These are phyloP conservation scores for Lactarius evosmus DNA, from an alignment of 768 basidiomycete species.

Conservation along the genomic window DNA sequence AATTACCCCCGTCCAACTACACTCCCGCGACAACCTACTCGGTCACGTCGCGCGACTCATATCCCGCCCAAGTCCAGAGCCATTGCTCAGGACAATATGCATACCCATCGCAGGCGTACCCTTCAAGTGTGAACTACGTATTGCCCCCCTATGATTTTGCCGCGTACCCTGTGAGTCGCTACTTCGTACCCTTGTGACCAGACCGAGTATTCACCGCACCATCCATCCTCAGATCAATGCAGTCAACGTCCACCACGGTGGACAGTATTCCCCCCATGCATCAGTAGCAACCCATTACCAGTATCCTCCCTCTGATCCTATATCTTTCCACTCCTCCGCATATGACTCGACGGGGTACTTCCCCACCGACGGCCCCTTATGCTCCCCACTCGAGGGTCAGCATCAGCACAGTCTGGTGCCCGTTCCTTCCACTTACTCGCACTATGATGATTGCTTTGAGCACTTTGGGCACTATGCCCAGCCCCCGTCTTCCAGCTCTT, in stretches of 20 bases:
- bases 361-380: background rate
- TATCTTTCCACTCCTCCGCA: constrained; percentile 1
- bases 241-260: constrained; percentile 1
- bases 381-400: constrained; percentile 3
- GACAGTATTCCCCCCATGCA: constrained; percentile 1
- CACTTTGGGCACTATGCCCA: constrained; percentile 1
- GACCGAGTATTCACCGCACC: constrained; percentile 4
- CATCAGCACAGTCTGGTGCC: constrained; percentile 10
- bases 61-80: background rate
- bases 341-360: constrained; percentile 12
- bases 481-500: constrained; percentile 16
- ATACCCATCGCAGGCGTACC: constrained; percentile 10
- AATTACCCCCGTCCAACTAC: background rate
- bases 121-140: constrained; percentile 12
- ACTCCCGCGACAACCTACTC: background rate
- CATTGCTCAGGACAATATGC: constrained; percentile 8
- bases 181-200: background rate
- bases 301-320: constrained; percentile 12
- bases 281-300: background rate
- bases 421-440: constrained; percentile 3
- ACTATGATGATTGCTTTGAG: constrained; percentile 5
- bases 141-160: constrained; percentile 22
- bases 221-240: constrained; percentile 6
- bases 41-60: constrained; percentile 6
- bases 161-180: constrained; percentile 21